Evolutionary conservation across 805 yeast genomes (phyloP).

Genomic region (Ascoidea tarda): DNA sequence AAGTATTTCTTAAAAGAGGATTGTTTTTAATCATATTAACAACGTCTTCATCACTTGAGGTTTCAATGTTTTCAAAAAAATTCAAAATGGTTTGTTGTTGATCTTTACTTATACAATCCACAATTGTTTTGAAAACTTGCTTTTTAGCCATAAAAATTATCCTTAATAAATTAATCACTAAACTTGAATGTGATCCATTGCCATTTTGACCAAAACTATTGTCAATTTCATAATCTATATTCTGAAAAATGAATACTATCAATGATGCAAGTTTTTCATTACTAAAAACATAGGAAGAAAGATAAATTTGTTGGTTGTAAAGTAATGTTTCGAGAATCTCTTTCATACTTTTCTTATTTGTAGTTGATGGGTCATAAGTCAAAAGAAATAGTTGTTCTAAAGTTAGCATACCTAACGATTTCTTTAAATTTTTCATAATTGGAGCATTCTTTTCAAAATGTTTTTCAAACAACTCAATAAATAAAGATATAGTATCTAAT

Average conservation of each 20-base stretch:
- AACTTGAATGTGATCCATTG: slow-evolving; percentile 7
- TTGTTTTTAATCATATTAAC: slow-evolving; percentile 10
- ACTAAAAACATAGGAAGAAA: slow-evolving; percentile 18
- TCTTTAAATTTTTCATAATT: slow-evolving; percentile 13
- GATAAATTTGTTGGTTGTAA: slow-evolving; percentile 19
- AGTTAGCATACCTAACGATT: slow-evolving; percentile 17
- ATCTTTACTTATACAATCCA: slow-evolving; percentile 15
- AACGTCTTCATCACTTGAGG: slow-evolving; percentile 18
- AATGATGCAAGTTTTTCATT: slow-evolving; percentile 21
- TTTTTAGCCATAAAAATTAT: slow-evolving; percentile 19
- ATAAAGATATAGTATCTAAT: slow-evolving; percentile 18
- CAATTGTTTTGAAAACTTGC: slow-evolving; percentile 15
- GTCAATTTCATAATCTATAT: slow-evolving; percentile 5
- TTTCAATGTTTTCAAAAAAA: slow-evolving; percentile 14
- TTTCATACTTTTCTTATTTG: slow-evolving; percentile 9
- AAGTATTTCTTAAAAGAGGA: slow-evolving; percentile 8
- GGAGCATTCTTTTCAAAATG: slow-evolving; percentile 3
- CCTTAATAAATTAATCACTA: slow-evolving; percentile 19
- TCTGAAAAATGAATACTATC: slow-evolving; percentile 15
- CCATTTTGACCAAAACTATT: slow-evolving; percentile 9
- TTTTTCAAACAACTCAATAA: slow-evolving; percentile 18
- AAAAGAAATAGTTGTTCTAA: slow-evolving; percentile 18
- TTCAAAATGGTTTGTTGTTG: slow-evolving; percentile 10
- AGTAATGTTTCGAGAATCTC: slow-evolving; percentile 16
- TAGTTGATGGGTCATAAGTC: slow-evolving; percentile 9